These are phyloP conservation scores for Tulasnella sp. DNA, from an alignment of 768 basidiomycete species.

Conservation along the genomic window DNA sequence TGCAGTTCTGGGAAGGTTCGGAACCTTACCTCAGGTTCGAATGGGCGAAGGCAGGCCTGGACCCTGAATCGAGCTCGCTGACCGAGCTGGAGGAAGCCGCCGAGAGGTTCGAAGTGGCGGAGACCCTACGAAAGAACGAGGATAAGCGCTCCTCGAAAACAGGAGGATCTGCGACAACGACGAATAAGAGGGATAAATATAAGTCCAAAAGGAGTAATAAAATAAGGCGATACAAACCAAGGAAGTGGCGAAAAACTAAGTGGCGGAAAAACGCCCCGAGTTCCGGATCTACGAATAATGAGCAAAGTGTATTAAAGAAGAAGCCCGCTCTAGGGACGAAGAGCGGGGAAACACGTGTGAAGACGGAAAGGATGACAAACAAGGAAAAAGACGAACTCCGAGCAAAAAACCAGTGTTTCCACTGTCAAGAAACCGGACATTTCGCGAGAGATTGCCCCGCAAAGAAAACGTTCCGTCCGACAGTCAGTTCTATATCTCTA, in stretches of 20 bases:
- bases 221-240: too few relatives aligned
- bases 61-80: background rate
- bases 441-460: background rate
- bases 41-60: background rate
- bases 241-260: background rate
- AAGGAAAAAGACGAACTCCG: constrained; percentile 7
- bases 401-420: constrained; percentile 15
- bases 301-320: background rate
- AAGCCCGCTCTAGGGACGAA: background rate
- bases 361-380: background rate
- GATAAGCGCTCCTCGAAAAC: background rate
- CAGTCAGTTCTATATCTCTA: background rate
- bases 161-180: too few relatives aligned
- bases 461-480: background rate
- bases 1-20: constrained; percentile 1
- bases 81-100: background rate
- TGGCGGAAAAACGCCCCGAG: background rate
- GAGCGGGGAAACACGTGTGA: background rate
- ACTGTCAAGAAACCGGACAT: background rate
- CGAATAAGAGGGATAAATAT: too few relatives aligned
- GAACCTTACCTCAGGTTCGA: background rate
- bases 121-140: background rate
- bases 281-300: background rate
- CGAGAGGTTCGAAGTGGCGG: constrained; percentile 5
- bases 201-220: too few relatives aligned